phyloP scores from a whole-genome alignment of 352 stramenopile species.

The Pythium aphanidermatum region DNA sequence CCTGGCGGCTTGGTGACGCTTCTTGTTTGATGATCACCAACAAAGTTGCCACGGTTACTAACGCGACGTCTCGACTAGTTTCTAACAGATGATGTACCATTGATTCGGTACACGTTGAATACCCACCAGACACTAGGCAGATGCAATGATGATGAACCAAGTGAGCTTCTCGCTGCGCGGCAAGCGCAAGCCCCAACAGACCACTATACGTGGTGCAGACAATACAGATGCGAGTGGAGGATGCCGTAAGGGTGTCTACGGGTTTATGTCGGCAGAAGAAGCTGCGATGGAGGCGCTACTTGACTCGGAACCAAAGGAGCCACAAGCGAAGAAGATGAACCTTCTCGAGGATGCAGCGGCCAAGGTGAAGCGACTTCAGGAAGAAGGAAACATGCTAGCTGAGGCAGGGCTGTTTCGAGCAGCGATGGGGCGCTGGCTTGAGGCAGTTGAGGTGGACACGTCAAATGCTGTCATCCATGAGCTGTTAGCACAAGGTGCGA shows the following conservation, averaged over 20 bases:
- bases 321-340: constrained; percentile 14
- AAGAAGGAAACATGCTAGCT: constrained; percentile 73
- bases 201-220: too few species aligned
- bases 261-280: constrained; percentile 5
- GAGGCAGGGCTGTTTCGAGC: constrained; percentile 51
- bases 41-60: constrained; percentile 8
- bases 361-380: constrained; percentile 59
- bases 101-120: too few species aligned
- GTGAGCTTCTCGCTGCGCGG: constrained; percentile 11
- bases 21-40: constrained; percentile 8
- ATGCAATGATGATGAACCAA: not conserved
- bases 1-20: not conserved
- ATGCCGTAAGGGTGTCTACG: too few species aligned
- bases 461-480: constrained; percentile 52
- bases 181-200: constrained; percentile 18
- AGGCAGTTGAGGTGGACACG: constrained; percentile 42
- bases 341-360: constrained; percentile 45
- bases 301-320: not conserved
- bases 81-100: not conserved
- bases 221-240: constrained; percentile 1
- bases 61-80: not conserved
- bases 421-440: constrained; percentile 62
- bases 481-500: constrained; percentile 61
- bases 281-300: constrained; percentile 3
- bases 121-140: too few species aligned